Base-by-base conservation (phyloP, 2,329 filamentous ascomycete species). In the Paracamarosporium sp. region DNA sequence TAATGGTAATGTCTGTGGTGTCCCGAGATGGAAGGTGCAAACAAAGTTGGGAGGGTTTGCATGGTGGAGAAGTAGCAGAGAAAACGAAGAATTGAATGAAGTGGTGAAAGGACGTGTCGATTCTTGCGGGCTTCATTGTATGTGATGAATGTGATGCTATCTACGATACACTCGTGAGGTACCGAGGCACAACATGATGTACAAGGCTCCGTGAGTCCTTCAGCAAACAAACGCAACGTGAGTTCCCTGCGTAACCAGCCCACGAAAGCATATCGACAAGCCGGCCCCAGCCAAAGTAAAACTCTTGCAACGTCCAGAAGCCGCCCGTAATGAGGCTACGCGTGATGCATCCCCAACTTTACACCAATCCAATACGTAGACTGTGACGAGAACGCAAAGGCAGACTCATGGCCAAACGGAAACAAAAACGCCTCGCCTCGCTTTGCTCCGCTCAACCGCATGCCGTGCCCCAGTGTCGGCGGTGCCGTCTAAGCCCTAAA, bases 1-100 rank as follows among this genome's bases (percentile, higher is more conserved):
- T 50, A 50, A 50, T 50, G 33, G 31, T 50, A 50, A 50, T 50
- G 47, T 50, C 33, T 50, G 33, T 38, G 33, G 40, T 43, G 45
- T 48, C 24, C n/a, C 5, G 28, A 28, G n/a, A 28, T 4, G 11
- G 24, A 12, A 17, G 41, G 44, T 47, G 44, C 35, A 47, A 22
- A 47, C 35, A 47, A 13, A n/a, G n/a, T n/a, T n/a, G 4, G 22
- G 40, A 43, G 3, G 12, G 5, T 11, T 43, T 24, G 40, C 6
- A 6, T 17, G 20, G 15, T 24, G 2, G 40, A n/a, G 11, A 24
- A 13, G 22, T 27, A 28, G 22, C 28, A 24, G 11, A 24, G 41
- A 44, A 27, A 24, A 28, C 22, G 25, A 45, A 4, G 6, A 27
- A 7, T 8, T 27, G 24, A 44, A 44, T 27, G 41, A 11, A 44